These are phyloP conservation scores for Xylaria sp. DNA, from an alignment of 2,329 filamentous ascomycete genomes.

Conservation along the genomic window DNA sequence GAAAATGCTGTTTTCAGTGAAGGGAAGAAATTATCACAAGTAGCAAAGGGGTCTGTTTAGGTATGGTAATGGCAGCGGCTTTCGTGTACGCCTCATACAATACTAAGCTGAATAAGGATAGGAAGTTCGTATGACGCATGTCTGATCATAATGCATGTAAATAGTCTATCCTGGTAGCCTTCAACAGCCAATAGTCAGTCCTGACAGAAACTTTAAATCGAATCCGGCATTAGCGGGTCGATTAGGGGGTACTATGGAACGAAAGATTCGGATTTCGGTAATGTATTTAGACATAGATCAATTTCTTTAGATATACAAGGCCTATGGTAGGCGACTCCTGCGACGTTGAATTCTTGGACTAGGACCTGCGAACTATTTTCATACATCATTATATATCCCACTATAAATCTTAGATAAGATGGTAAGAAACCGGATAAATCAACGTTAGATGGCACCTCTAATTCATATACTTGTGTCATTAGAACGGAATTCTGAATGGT, in stretches of 20 bases:
- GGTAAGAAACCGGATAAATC: neutral
- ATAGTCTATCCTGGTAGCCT: too few species aligned
- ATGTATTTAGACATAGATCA: neutral
- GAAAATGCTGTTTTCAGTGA: neutral
- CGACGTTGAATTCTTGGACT: neutral
- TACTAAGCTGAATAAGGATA: too few species aligned
- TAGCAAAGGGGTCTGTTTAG: too few species aligned
- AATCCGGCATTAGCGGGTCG: slow-evolving; percentile 10
- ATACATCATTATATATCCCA: neutral
- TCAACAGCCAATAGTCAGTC: too few species aligned
- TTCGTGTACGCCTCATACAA: too few species aligned
- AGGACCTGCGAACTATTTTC: neutral
- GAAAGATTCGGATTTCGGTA: neutral
- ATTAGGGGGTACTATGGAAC: neutral
- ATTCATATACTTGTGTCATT: neutral
- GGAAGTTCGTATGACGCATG: too few species aligned
- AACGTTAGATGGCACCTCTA: too few species aligned
- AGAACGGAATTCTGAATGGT: slow-evolving; percentile 17
- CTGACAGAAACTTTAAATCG: too few species aligned
- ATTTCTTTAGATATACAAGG: neutral
- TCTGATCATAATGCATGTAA: too few species aligned
- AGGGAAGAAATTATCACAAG: too few species aligned
- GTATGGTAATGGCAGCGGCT: too few species aligned
- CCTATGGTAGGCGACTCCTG: neutral
- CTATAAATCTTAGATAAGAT: neutral